Base-by-base conservation (phyloP, 805 yeast species). In the Saturnispora sekii region DNA sequence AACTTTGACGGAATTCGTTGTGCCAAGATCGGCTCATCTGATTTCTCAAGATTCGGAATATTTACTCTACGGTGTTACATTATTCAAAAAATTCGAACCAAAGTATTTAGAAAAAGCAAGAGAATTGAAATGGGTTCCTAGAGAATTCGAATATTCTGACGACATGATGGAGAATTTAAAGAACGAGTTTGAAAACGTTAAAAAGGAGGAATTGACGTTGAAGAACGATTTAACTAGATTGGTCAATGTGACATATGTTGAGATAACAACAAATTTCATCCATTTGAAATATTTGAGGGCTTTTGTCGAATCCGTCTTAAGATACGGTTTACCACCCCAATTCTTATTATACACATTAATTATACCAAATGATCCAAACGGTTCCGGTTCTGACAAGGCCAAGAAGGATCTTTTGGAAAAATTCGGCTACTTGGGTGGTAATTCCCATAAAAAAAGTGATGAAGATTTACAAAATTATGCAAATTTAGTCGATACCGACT, bases 281-380 rank as follows among this genome's bases (percentile, higher is more conserved):
- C 98, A 93, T 64, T 76, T 93, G 54, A 88, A 88, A 65, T 78
- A 85, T 4, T 72, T 93, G 44, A 79, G 97, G 54, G 74, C 85
- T 15, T 93, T 84, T 64, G 96, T 90, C 33, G 99, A 93, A 67
- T 76, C 88, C 41, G 96, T 93, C 12, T 73, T 93, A 62, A 81
- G 99, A 65, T 93, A 93, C 63, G 99, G 99, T 1, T 74, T 93
- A 52, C 99, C 98, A 32, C 97, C 97, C 29, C 83, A 82, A 56
- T 93, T 90, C 63, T 75, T 77, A 58, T 67, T 71, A 41, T 74
- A 56, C 53, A 62, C 72, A 44, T 57, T 77, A 38, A 68, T 69
- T 50, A 62, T 68, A 16, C 58, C 70, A 35, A 48, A 54, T 16
- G 45, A 44, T 16, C 58, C 70, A 34, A 48, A 51, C 14, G 41